Percentiles rank a stretch among this genome's conserved stretches.
Evolutionary conservation across 1,284 basidiomycete species (phyloP).

Genomic region (Cryptococcus amylolentus): DNA sequence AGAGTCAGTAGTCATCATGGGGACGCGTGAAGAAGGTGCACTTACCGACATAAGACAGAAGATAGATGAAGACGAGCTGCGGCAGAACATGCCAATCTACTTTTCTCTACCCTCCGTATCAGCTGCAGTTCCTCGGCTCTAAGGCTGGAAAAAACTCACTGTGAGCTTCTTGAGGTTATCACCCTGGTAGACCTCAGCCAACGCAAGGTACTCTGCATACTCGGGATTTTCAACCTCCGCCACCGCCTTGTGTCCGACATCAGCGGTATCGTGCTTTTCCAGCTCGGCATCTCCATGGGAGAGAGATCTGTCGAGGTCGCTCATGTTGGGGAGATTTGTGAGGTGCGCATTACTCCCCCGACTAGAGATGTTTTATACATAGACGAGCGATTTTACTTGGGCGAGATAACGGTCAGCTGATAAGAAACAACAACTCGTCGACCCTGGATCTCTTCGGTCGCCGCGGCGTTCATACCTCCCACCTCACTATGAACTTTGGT

Average conservation of each 20-base stretch:
- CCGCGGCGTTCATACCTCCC: too few relatives aligned
- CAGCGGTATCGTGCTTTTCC: too few relatives aligned
- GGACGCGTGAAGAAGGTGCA: neutral
- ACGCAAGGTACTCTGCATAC: slow-evolving; percentile 23
- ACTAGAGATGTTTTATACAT: too few relatives aligned
- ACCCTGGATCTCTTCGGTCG: too few relatives aligned
- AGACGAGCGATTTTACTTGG: too few relatives aligned
- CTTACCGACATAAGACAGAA: slow-evolving; percentile 20
- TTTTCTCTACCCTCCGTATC: slow-evolving; percentile 7
- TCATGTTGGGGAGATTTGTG: too few relatives aligned
- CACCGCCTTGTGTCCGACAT: neutral
- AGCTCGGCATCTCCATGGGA: too few relatives aligned
- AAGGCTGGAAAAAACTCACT: slow-evolving; percentile 9
- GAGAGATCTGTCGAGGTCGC: too few relatives aligned
- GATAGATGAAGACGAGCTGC: slow-evolving; percentile 22
- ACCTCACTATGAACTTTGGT: too few relatives aligned
- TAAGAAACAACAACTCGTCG: too few relatives aligned
- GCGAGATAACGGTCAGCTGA: too few relatives aligned
- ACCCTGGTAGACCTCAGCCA: slow-evolving; percentile 20
- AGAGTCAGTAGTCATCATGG: neutral
- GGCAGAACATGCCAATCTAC: slow-evolving; percentile 22
- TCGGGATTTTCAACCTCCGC: slow-evolving; percentile 12
- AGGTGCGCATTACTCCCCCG: too few relatives aligned
- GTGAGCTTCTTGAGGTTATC: slow-evolving; percentile 22
- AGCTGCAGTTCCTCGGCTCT: neutral